These are phyloP conservation scores for Krasilnikovozyma curviuscula DNA, from an alignment of 768 basidiomycete genomes.

Conservation along the genomic window DNA sequence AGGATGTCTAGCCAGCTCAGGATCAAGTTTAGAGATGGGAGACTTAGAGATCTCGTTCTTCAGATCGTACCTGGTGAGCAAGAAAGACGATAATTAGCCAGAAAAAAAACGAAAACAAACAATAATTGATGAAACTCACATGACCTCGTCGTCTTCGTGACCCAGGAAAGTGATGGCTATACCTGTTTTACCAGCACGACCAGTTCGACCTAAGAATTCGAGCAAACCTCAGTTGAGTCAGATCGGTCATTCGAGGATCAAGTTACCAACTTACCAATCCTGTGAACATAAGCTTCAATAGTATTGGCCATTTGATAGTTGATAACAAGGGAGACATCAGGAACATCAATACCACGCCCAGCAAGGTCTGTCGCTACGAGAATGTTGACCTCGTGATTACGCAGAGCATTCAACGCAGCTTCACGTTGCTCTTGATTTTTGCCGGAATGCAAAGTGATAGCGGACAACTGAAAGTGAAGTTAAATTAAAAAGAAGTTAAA, in stretches of 20 bases:
- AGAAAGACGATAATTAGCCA: not conserved
- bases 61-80: conserved; percentile 61
- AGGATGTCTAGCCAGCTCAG: conserved; percentile 77
- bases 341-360: conserved; percentile 96
- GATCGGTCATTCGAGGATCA: no score
- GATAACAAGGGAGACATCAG: conserved; percentile 85
- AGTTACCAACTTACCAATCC: conserved; percentile 50
- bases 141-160: conserved; percentile 79
- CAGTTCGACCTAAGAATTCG: conserved; percentile 57
- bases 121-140: conserved; percentile 38
- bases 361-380: conserved; percentile 95
- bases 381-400: conserved; percentile 67
- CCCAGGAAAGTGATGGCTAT: conserved; percentile 86
- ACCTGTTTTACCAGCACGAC: conserved; percentile 90
- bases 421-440: conserved; percentile 97
- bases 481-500: conserved; percentile 6
- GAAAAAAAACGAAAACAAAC: conserved; percentile 1
- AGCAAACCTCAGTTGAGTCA: not conserved
- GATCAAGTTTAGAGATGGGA: conserved; percentile 71
- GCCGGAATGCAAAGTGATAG: conserved; percentile 83
- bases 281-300: conserved; percentile 93
- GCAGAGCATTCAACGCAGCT: conserved; percentile 64
- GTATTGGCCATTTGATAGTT: conserved; percentile 95
- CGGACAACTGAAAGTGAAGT: conserved; percentile 45
- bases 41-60: conserved; percentile 94